Evolutionary conservation across 441 rosid species (phyloP).

Genomic region (Theobroma grandiflorum): DNA sequence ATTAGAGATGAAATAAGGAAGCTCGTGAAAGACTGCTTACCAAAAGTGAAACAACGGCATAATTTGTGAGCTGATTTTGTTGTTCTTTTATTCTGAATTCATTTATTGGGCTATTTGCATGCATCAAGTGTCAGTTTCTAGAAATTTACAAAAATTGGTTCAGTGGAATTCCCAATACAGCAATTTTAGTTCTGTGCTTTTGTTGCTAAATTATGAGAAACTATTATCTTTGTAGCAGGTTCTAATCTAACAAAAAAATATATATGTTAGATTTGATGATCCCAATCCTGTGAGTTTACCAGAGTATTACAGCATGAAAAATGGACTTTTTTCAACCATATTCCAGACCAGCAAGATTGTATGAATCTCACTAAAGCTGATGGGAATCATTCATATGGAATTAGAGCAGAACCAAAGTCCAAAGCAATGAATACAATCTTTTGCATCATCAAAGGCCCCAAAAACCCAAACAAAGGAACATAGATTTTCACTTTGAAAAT

Average conservation of each 20-base stretch:
- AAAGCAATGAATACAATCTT: constrained; percentile 18
- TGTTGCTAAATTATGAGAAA: background rate
- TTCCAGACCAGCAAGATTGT: background rate
- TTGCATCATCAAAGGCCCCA: background rate
- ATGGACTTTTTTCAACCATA: background rate
- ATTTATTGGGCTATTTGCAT: background rate
- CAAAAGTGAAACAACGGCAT: constrained; percentile 2
- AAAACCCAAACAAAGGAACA: background rate
- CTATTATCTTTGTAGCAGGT: background rate
- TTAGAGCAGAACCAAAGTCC: constrained; percentile 12
- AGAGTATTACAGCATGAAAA: background rate
- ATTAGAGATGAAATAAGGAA: background rate
- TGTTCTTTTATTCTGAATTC: background rate
- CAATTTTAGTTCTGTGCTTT: background rate
- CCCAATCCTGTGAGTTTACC: background rate
- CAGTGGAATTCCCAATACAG: background rate
- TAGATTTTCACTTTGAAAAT: background rate
- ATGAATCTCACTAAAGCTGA: background rate
- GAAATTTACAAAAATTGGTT: background rate
- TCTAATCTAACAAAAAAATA: background rate
- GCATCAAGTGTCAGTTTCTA: background rate
- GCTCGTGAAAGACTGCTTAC: background rate
- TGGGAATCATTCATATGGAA: constrained; percentile 10
- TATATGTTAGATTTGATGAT: background rate
- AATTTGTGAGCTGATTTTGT: background rate